phyloP scores from a whole-genome alignment of 768 basidiomycete species.

The Hirschioporus abietinus region DNA sequence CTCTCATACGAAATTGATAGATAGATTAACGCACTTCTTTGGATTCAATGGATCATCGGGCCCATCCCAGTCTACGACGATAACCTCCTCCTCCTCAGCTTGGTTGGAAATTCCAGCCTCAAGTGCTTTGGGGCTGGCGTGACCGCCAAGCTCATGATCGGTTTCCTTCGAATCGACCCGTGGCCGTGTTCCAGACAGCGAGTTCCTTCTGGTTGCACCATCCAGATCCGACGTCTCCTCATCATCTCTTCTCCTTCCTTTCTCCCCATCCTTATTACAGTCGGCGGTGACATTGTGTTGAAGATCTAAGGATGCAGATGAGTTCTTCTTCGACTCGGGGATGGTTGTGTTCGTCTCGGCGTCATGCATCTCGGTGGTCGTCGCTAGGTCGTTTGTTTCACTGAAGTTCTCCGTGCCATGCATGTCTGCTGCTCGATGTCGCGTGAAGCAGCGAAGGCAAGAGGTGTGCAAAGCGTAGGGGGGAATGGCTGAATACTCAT shows the following conservation, averaged over 20 bases:
- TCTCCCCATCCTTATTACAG: background rate
- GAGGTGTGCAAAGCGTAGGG: no score
- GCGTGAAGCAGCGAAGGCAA: no score
- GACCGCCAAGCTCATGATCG: background rate
- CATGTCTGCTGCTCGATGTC: no score
- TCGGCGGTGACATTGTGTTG: background rate
- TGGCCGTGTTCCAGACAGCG: background rate
- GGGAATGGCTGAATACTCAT: no score
- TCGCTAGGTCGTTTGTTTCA: background rate
- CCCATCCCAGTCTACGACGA: conserved; percentile 30
- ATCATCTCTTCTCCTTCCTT: background rate
- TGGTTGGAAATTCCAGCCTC: background rate
- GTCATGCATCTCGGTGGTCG: background rate
- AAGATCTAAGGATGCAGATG: background rate
- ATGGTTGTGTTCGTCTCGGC: background rate
- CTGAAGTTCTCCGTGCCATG: background rate
- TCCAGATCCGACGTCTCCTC: background rate
- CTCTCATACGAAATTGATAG: no score
- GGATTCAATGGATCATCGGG: conserved; percentile 31
- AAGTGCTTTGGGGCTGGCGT: background rate
- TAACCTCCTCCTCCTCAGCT: conserved; percentile 11
- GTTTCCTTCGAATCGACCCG: no score
- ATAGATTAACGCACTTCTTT: conserved; percentile 21
- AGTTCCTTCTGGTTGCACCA: background rate
- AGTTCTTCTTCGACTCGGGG: background rate